A percentile compares a stretch with the other conserved stretches of the same genome.
phyloP scores from a whole-genome alignment of 441 rosid species.

The Adansonia grandidieri region DNA sequence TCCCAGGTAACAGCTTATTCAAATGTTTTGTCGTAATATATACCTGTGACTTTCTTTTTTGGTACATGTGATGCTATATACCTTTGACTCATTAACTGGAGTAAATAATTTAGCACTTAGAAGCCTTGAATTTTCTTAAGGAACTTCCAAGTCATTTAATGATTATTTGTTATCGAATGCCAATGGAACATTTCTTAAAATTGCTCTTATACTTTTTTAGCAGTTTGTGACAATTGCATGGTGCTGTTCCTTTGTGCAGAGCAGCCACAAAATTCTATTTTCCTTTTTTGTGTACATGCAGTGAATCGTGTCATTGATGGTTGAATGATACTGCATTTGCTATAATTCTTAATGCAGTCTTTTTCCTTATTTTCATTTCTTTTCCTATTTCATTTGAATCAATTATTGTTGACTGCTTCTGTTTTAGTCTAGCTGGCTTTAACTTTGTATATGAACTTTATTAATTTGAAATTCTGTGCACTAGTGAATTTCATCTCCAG shows the following conservation, averaged over 20 bases:
- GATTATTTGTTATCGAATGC: slow-evolving; percentile 9
- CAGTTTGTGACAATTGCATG: not conserved
- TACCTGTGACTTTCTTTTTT: not conserved
- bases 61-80: not conserved
- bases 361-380: no score
- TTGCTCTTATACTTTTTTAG: not conserved
- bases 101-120: not conserved
- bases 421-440: slow-evolving; percentile 4
- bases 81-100: not conserved
- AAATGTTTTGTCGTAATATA: not conserved
- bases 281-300: not conserved
- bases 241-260: not conserved
- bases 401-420: not conserved
- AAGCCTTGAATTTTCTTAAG: not conserved
- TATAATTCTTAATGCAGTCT: not conserved
- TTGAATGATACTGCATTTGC: not conserved
- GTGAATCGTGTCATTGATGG: not conserved
- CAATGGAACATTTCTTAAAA: not conserved
- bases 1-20: slow-evolving; percentile 1
- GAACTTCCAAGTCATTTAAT: not conserved
- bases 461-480: not conserved
- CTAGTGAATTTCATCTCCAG: not conserved
- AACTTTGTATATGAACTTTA: not conserved
- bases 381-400: not conserved
- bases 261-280: not conserved